A percentile compares a stretch with the other conserved stretches of the same genome.
Evolutionary conservation across 768 basidiomycete species (phyloP).

Genomic region (Kwoniella sp.): DNA sequence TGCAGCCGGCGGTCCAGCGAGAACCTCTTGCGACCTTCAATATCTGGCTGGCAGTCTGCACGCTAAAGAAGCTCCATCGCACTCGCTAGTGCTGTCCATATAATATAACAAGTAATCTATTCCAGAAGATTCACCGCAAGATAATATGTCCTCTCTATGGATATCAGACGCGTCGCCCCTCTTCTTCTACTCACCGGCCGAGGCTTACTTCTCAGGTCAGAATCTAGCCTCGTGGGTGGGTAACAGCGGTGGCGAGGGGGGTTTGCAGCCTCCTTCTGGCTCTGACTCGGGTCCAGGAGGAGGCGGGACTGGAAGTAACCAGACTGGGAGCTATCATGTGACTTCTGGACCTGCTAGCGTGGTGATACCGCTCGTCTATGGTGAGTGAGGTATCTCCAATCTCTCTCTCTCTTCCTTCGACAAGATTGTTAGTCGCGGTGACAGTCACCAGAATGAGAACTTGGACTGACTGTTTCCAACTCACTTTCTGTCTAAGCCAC

Average conservation of each 20-base stretch:
- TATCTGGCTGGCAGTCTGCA: too few relatives aligned
- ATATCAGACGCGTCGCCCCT: constrained; percentile 29
- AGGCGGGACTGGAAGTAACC: neutral
- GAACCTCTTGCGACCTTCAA: too few relatives aligned
- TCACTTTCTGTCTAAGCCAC: constrained; percentile 11
- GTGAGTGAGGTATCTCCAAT: too few relatives aligned
- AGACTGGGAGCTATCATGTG: constrained; percentile 9
- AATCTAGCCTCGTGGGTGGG: constrained; percentile 20
- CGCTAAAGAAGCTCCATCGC: too few relatives aligned
- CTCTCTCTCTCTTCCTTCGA: too few relatives aligned
- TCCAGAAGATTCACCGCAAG: too few relatives aligned
- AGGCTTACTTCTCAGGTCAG: constrained; percentile 21
- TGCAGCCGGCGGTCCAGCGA: too few relatives aligned
- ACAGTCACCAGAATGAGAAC: too few relatives aligned
- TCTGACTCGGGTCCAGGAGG: neutral
- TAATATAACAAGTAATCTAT: too few relatives aligned
- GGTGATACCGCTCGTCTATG: constrained; percentile 18
- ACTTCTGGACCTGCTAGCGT: constrained; percentile 7
- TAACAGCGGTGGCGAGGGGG: neutral
- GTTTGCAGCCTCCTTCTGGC: neutral
- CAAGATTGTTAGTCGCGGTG: too few relatives aligned
- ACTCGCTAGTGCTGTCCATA: too few relatives aligned
- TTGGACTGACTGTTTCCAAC: too few relatives aligned
- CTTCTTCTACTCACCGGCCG: constrained; percentile 29
- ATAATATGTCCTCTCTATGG: constrained; percentile 15